Conservation (phyloP, 306 rosid species). For the Sicyos baderoa region DNA sequence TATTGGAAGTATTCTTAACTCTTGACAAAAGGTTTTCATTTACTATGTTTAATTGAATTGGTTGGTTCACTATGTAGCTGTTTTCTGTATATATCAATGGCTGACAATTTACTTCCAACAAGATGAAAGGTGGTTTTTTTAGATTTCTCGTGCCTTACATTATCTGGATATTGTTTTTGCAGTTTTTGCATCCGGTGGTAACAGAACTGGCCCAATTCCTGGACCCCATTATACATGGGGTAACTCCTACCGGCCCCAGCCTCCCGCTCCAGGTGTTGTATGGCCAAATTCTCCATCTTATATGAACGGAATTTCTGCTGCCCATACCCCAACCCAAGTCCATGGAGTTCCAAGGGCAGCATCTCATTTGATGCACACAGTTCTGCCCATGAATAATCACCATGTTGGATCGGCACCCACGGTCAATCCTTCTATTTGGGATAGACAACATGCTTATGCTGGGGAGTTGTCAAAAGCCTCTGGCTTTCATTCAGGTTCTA, state of each 20-base stretch:
- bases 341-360: constrained; percentile 40
- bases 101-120: background rate
- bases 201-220: constrained; percentile 28
- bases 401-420: constrained; percentile 40
- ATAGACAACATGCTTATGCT: constrained; percentile 31
- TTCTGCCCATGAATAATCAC: constrained; percentile 30
- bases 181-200: constrained; percentile 34
- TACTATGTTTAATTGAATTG: background rate
- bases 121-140: background rate
- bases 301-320: constrained; percentile 29
- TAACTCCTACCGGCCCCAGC: constrained; percentile 32
- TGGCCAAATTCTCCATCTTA: constrained; percentile 38
- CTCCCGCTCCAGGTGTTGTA: constrained; percentile 31
- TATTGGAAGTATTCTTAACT: background rate
- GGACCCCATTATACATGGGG: constrained; percentile 38
- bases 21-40: background rate
- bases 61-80: background rate
- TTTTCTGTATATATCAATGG: constrained; percentile 2
- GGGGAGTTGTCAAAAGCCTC: constrained; percentile 35
- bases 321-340: constrained; percentile 22
- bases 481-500: constrained; percentile 35
- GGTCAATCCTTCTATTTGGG: constrained; percentile 36
- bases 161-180: constrained; percentile 17
- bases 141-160: background rate
- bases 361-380: constrained; percentile 34